These are phyloP conservation scores for Chaetomium strumarium DNA, from an alignment of 2,329 filamentous ascomycete genomes.

Conservation along the genomic window DNA sequence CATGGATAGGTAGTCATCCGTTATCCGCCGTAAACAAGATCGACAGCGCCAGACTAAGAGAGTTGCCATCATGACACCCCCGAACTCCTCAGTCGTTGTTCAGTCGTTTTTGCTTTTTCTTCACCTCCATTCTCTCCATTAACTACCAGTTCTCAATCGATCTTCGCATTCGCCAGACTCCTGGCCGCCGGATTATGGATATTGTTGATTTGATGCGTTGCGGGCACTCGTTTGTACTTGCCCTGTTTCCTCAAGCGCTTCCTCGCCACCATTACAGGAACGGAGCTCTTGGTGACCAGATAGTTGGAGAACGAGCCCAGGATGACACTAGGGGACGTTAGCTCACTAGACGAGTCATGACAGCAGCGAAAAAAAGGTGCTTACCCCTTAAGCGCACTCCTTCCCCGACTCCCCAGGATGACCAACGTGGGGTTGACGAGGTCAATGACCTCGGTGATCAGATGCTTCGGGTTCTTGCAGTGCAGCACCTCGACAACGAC, in stretches of 20 bases:
- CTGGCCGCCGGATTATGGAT: conserved; percentile 62
- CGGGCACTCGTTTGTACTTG: conserved; percentile 63
- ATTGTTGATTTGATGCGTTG: conserved; percentile 74
- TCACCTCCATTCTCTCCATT: background rate
- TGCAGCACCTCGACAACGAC: conserved; percentile 95
- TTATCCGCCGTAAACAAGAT: too few relatives aligned
- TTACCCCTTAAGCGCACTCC: conserved; percentile 89
- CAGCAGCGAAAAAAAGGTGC: conserved; percentile 28
- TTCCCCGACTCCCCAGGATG: conserved; percentile 83
- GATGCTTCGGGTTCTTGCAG: conserved; percentile 94
- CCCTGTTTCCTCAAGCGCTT: conserved; percentile 84
- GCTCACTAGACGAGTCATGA: conserved; percentile 6
- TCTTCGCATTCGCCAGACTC: conserved; percentile 65
- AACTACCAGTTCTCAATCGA: conserved; percentile 49
- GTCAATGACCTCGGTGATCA: conserved; percentile 97
- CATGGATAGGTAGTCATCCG: too few relatives aligned
- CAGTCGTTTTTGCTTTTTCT: background rate
- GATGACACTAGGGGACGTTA: conserved; percentile 61
- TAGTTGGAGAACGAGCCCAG: conserved; percentile 97
- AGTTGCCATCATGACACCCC: too few relatives aligned
- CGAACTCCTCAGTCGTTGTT: background rate
- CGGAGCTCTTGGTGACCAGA: conserved; percentile 90
- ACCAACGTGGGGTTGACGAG: conserved; percentile 85
- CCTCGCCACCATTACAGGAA: conserved; percentile 95
- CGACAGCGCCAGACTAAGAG: too few relatives aligned